A percentile compares a stretch with the other conserved stretches of the same genome.
Conservation (phyloP, 495 filamentous ascomycete species). For the Aspergillus homomorphus region DNA sequence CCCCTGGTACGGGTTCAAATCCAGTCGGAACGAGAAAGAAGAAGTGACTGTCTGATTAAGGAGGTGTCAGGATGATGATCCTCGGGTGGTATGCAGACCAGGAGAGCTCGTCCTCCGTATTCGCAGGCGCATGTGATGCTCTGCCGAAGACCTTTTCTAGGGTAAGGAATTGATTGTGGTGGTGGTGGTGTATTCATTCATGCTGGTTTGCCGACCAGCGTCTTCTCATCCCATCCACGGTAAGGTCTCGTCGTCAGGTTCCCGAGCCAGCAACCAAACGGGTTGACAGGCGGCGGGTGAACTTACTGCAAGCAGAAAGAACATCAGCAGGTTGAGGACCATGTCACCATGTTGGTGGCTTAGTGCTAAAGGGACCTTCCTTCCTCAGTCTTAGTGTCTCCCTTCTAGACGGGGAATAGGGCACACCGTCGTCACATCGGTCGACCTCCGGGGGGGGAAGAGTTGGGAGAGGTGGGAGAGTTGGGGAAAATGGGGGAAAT, state of each 20-base stretch:
- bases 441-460: not conserved
- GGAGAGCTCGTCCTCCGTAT: not conserved
- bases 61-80: not conserved
- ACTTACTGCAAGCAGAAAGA: conserved; percentile 3
- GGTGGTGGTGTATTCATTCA: too few species aligned
- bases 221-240: not conserved
- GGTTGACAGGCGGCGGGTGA: not conserved
- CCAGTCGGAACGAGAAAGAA: not conserved
- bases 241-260: not conserved
- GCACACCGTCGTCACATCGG: conserved; percentile 2
- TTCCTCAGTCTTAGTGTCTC: not conserved
- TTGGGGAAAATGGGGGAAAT: not conserved
- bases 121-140: not conserved
- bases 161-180: not conserved
- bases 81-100: not conserved
- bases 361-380: not conserved
- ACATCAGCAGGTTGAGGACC: not conserved
- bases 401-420: too few species aligned
- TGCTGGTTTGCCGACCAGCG: not conserved
- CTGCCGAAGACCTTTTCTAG: not conserved
- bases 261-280: not conserved
- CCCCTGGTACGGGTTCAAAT: too few species aligned
- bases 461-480: not conserved
- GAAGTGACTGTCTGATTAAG: not conserved
- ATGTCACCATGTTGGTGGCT: too few species aligned